Conservation (phyloP, 129 eudicot species). For the Logfia minima region DNA sequence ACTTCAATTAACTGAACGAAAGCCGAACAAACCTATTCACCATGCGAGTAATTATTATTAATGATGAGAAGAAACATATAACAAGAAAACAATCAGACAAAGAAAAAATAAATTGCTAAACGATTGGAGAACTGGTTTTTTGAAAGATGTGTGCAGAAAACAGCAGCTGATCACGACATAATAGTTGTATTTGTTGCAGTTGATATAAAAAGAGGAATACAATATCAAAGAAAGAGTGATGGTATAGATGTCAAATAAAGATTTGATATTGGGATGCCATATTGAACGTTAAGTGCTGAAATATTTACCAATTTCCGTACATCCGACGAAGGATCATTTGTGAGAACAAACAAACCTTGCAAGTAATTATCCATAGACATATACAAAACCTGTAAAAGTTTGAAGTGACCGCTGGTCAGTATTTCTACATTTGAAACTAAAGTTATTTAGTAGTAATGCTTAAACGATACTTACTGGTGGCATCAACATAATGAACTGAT, state of each 20-base stretch:
- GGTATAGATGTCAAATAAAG: background rate
- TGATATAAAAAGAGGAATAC: background rate
- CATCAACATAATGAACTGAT: constrained; percentile 94
- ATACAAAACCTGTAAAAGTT: constrained; percentile 53
- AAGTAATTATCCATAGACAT: constrained; percentile 87
- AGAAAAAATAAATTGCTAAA: background rate
- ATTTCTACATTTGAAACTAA: constrained; percentile 18
- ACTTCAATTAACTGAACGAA: constrained; percentile 95
- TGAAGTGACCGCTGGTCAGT: constrained; percentile 9
- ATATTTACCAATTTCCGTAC: constrained; percentile 94
- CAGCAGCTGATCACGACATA: constrained; percentile 2
- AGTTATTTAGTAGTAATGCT: constrained; percentile 10
- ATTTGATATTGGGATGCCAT: background rate
- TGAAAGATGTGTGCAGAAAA: constrained; percentile 3
- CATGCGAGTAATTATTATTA: constrained; percentile 18
- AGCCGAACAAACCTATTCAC: constrained; percentile 84
- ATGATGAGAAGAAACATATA: constrained; percentile 14
- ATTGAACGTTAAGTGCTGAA: background rate
- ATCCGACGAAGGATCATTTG: constrained; percentile 84
- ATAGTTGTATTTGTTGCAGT: background rate
- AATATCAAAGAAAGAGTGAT: background rate
- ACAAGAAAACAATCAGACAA: background rate
- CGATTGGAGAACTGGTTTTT: background rate
- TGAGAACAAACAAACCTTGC: constrained; percentile 94
- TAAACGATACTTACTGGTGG: constrained; percentile 70